These are phyloP conservation scores for Metschnikowia amazonensis DNA, from an alignment of 805 yeast species.

Conservation along the genomic window DNA sequence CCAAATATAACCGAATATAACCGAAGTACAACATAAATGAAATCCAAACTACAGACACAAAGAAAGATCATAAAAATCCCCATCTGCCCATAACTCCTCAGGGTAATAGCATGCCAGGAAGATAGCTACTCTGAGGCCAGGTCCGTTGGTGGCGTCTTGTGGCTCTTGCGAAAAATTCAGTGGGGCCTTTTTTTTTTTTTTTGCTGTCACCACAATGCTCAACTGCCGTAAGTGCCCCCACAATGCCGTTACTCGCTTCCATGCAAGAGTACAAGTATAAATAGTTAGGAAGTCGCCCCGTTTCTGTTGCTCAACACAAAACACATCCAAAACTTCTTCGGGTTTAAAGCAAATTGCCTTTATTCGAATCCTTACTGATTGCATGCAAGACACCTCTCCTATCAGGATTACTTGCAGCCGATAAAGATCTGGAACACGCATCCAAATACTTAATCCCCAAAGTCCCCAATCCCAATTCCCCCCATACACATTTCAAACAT, in stretches of 20 bases:
- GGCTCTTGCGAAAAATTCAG: background rate
- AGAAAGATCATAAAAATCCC: no score
- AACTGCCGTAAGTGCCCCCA: slow-evolving; percentile 4
- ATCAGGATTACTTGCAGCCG: slow-evolving; percentile 4
- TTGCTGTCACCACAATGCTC: slow-evolving; percentile 4
- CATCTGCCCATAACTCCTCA: no score
- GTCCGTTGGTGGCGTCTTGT: background rate
- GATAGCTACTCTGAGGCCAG: no score
- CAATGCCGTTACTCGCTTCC: slow-evolving; percentile 3
- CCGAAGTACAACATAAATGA: no score
- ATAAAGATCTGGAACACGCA: slow-evolving; percentile 1
- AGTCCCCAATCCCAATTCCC: background rate
- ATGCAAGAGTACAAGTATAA: slow-evolving; percentile 3
- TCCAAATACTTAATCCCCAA: background rate
- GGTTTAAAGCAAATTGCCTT: background rate
- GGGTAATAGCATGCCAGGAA: no score
- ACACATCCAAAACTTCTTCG: background rate
- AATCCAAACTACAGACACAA: no score
- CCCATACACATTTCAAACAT: background rate
- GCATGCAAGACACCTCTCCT: slow-evolving; percentile 1
- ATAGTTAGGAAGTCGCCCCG: background rate
- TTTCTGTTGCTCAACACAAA: background rate
- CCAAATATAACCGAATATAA: no score
- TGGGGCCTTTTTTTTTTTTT: background rate
- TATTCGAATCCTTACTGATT: background rate